Evolutionary conservation across 805 yeast genomes (phyloP).

Genomic region (Kuraishia hungarica): DNA sequence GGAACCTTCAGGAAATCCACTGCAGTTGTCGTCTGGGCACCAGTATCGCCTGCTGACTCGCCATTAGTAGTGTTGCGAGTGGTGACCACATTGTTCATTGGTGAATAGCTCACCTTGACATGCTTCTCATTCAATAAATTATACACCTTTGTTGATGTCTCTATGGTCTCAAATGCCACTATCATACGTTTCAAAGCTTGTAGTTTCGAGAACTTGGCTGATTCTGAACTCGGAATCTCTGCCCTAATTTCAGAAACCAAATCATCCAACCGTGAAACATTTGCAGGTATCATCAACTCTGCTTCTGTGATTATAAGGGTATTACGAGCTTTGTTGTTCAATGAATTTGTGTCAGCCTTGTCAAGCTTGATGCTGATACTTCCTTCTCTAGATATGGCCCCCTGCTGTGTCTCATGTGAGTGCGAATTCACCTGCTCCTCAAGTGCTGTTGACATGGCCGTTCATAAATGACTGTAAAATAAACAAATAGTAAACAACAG

Average conservation of each 20-base stretch:
- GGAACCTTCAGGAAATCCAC: neutral
- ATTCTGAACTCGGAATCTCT: slow-evolving; percentile 9
- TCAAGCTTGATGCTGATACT: neutral
- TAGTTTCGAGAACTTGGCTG: slow-evolving; percentile 13
- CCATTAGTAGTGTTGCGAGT: neutral
- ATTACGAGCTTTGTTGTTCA: slow-evolving; percentile 5
- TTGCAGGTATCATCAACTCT: slow-evolving; percentile 9
- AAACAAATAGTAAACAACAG: too few species aligned
- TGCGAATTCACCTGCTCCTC: too few species aligned
- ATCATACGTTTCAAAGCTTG: slow-evolving; percentile 18
- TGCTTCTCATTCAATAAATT: slow-evolving; percentile 9
- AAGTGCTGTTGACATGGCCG: too few species aligned
- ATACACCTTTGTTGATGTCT: slow-evolving; percentile 9
- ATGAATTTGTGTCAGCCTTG: neutral
- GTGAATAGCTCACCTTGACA: slow-evolving; percentile 8
- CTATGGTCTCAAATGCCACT: slow-evolving; percentile 14
- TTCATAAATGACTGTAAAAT: too few species aligned
- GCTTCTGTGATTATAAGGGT: slow-evolving; percentile 20
- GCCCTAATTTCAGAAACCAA: slow-evolving; percentile 9
- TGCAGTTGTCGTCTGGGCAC: neutral
- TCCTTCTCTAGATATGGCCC: neutral
- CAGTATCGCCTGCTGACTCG: neutral
- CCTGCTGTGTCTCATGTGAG: neutral
- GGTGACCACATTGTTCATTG: neutral
- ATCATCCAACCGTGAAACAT: slow-evolving; percentile 11